phyloP scores from a whole-genome alignment of 768 basidiomycete genomes.

The Melanogaster broomeanus region DNA sequence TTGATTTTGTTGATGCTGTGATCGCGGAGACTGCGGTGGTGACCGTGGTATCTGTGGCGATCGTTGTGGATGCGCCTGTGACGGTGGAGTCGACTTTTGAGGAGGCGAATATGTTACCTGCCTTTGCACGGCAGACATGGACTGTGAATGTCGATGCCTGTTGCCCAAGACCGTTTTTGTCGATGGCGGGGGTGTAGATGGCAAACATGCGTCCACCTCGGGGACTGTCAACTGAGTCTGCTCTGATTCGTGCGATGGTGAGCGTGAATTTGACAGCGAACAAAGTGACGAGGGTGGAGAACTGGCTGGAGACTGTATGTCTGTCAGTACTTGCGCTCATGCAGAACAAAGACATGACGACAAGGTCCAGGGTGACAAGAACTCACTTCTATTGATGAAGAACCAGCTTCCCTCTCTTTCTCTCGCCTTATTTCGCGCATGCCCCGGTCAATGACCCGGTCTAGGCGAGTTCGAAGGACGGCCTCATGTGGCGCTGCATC shows the following conservation, averaged over 20 bases:
- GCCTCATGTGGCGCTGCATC: slow-evolving; percentile 51
- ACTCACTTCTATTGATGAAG: slow-evolving; percentile 25
- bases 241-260: slow-evolving; percentile 29
- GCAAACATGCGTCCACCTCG: slow-evolving; percentile 15
- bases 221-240: slow-evolving; percentile 23
- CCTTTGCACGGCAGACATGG: slow-evolving; percentile 11
- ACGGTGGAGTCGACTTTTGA: not conserved
- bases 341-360: slow-evolving; percentile 13
- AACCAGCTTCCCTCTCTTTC: slow-evolving; percentile 13
- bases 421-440: slow-evolving; percentile 12
- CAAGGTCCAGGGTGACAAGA: not conserved
- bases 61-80: slow-evolving; percentile 11
- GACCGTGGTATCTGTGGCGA: slow-evolving; percentile 15
- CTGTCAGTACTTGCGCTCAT: slow-evolving; percentile 16
- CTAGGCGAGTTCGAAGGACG: slow-evolving; percentile 53
- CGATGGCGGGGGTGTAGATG: slow-evolving; percentile 2
- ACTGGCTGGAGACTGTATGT: slow-evolving; percentile 23
- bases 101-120: slow-evolving; percentile 7
- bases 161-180: slow-evolving; percentile 1
- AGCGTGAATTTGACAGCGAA: slow-evolving; percentile 25
- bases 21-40: slow-evolving; percentile 22
- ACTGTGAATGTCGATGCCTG: slow-evolving; percentile 10
- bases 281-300: slow-evolving; percentile 32
- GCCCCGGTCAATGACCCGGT: slow-evolving; percentile 47
- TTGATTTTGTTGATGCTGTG: slow-evolving; percentile 10